Base-by-base conservation (phyloP, 352 stramenopile species). In the Halophytophthora polymorphica region DNA sequence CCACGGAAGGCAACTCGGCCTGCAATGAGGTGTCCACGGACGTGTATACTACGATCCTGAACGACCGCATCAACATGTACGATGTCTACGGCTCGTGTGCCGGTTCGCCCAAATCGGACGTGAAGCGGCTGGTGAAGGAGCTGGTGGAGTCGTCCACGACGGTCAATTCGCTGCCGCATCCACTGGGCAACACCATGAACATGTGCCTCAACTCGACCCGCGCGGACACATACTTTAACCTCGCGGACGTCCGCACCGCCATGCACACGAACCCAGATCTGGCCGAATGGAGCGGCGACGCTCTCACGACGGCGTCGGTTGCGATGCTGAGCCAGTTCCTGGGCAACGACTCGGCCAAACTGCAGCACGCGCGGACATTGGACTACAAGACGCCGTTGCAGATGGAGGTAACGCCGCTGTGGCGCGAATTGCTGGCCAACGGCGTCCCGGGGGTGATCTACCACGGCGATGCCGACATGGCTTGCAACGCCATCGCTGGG, bases 201-300 rank as follows among this genome's bases (percentile, higher is more conserved):
- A 66, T 96, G 71, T 90, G 77, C 15, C 52, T 89, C 31, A 71
- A 87, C 29, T 72, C 65, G 55, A 70, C 56, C 18, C 61, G 66
- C n/a, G 35, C 75, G 15, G 71, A 89, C 23, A 41, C 67, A 31
- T 98, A 89, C 66, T 78, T 97, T 25, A 86, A 87, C 14, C 49
- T 79, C 7, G 46, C 69, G 0, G 46, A 65, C 1, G 88, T 98
- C 6, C 77, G 77, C 17, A 58, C 78, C 18, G 80, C 85, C 12
- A 75, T 97, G 40, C 86, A 97, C 61, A 77, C 92, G 7, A 73
- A 81, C 23, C 43, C 50, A 0, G 55, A 64, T 34, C 70, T 85
- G 15, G 53, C 53, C 0, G 53, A 64, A n/a, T 85, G 73, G 73
- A 71, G 52, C 36, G 54, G 58, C 15, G 58, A 77, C 36, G 71